Evolutionary conservation across 164 flowering plant species (phyloP), one percentile per base, ranked within the genome.

Genomic region (Saururus chinensis): DNA sequence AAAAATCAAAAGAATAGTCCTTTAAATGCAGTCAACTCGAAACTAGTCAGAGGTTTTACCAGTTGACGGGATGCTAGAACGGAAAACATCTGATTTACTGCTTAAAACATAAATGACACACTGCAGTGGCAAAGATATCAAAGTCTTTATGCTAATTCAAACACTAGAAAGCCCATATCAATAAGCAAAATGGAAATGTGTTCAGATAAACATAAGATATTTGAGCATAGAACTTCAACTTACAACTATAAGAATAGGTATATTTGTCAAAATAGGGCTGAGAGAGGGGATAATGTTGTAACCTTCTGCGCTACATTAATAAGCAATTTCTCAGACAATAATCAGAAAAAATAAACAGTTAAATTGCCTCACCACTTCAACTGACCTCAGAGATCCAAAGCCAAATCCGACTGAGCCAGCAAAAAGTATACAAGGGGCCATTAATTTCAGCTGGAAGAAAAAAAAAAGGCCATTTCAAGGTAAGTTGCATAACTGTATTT

Each of bases 391-490:
- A 59, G 62, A 62, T 23, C 77, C 77, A 67, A 67, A 67, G 62
- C 77, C 74, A 74, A 74, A 62, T 61, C 71, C 77, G 68, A 74
- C 60, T 45, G 77, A 71, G n/a, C 77, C 77, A 57, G 77, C 70
- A 58, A 74, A 59, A 58, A 74, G 64, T 64, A 74, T 62, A 56
- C 77, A 74, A 22, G 77, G 77, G 30, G 67, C 61, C 77, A 74
- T 74, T 58, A 70, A 35, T 59, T 74, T 67, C 64, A 74, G 71
- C 74, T 74, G 71, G 41, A 45, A 64, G 55, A 51, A 35, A 42
- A 62, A 22, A 55, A 23, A 8, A 9, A 55, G 35, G n/a, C n/a
- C n/a, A n/a, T n/a, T n/a, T n/a, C 58, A 21, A 54, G 22, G 10
- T 23, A 55, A 55, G 58, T 10, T 0, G 14, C 25, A 13, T 23